A percentile compares a stretch with the other conserved stretches of the same genome.
Evolutionary conservation across 1,284 basidiomycete genomes (phyloP).

Genomic region (Puccinia hordei): DNA sequence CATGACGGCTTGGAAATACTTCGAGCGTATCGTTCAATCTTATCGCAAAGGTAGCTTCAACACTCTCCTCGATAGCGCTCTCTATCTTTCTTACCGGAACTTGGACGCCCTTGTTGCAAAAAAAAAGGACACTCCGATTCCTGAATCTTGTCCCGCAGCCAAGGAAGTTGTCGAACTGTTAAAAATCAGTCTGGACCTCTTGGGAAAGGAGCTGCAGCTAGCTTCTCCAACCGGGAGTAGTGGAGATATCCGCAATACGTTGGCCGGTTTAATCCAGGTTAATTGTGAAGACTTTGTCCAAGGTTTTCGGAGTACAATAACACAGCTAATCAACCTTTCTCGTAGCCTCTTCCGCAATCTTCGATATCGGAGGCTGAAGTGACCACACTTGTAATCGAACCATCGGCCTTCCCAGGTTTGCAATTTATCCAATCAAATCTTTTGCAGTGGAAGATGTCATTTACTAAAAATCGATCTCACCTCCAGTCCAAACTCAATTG

Average conservation of each 20-base stretch:
- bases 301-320: neutral
- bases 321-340: neutral
- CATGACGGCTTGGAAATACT: slow-evolving; percentile 83
- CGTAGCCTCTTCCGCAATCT: neutral
- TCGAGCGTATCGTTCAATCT: slow-evolving; percentile 79
- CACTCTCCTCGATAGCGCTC: slow-evolving; percentile 69
- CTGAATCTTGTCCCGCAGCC: neutral
- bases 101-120: slow-evolving; percentile 11
- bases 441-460: neutral
- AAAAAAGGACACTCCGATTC: neutral
- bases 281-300: neutral
- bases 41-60: slow-evolving; percentile 80
- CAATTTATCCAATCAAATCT: neutral
- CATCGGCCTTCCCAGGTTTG: slow-evolving; percentile 34
- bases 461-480: neutral
- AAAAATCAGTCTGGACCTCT: slow-evolving; percentile 22
- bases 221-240: neutral
- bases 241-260: slow-evolving; percentile 10
- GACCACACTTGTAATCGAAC: neutral
- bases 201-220: neutral
- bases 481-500: slow-evolving; percentile 21
- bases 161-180: slow-evolving; percentile 17
- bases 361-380: neutral
- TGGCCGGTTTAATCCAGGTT: slow-evolving; percentile 10
- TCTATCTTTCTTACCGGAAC: slow-evolving; percentile 76